These are phyloP conservation scores for Cryptococcus deneoformans DNA, from an alignment of 1,284 basidiomycete species.

Conservation along the genomic window DNA sequence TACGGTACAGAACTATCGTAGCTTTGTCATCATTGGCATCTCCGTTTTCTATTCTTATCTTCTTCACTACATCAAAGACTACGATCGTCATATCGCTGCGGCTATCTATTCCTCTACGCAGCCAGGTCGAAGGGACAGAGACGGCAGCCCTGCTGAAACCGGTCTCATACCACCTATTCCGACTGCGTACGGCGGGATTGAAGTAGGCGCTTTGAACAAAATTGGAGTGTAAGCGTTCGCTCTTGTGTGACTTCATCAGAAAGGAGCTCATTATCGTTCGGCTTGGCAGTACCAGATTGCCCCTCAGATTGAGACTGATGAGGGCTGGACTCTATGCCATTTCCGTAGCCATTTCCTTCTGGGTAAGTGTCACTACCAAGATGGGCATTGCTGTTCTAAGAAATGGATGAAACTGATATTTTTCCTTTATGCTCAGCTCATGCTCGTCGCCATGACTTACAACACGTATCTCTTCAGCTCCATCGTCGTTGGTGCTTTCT, in stretches of 20 bases:
- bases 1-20: conserved; percentile 5
- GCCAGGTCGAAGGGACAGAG: conserved; percentile 10
- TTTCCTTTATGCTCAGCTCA: conserved; percentile 33
- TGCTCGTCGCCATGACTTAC: conserved; percentile 53
- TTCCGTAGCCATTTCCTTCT: conserved; percentile 45
- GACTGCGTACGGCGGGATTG: conserved; percentile 26
- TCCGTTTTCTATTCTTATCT: conserved; percentile 43
- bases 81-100: conserved; percentile 35
- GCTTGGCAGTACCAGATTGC: conserved; percentile 21
- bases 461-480: conserved; percentile 49
- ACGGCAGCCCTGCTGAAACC: conserved; percentile 3
- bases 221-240: conserved; percentile 31
- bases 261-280: not conserved
- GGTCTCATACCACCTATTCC: conserved; percentile 25
- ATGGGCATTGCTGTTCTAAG: too few relatives aligned
- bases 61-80: conserved; percentile 28
- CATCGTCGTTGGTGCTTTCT: conserved; percentile 47
- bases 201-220: conserved; percentile 18
- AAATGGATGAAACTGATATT: too few relatives aligned
- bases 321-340: conserved; percentile 41
- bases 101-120: conserved; percentile 21
- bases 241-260: not conserved
- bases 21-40: conserved; percentile 34
- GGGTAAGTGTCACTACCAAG: conserved; percentile 27
- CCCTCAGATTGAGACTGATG: conserved; percentile 17